A percentile compares a stretch with the other conserved stretches of the same genome.
These are phyloP conservation scores for Penicillium fimorum DNA, from an alignment of 495 filamentous ascomycete species.

Conservation along the genomic window DNA sequence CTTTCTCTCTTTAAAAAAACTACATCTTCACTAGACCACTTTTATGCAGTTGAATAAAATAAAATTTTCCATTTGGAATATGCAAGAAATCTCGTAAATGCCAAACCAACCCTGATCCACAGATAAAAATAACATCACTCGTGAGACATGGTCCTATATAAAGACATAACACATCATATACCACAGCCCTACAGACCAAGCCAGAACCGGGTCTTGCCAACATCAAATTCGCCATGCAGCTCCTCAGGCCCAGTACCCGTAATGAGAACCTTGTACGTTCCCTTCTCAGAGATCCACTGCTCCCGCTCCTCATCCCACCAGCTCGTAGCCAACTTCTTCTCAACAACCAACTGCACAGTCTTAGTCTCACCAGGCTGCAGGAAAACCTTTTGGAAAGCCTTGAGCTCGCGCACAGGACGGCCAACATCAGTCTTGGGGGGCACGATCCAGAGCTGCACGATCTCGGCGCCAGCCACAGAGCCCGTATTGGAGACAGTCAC, in stretches of 20 bases:
- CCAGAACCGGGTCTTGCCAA: conserved; percentile 61
- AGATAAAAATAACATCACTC: conserved; percentile 7
- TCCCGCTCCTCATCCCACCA: conserved; percentile 73
- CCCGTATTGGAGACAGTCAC: conserved; percentile 72
- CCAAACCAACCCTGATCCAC: not conserved
- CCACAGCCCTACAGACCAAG: conserved; percentile 33
- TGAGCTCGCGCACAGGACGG: conserved; percentile 73
- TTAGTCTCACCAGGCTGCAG: conserved; percentile 68
- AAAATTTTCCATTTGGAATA: not conserved
- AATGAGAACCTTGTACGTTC: conserved; percentile 64
- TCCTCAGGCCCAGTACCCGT: conserved; percentile 50
- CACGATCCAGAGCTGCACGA: conserved; percentile 73
- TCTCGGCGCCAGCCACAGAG: conserved; percentile 63
- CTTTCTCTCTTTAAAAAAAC: not conserved
- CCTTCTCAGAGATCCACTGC: conserved; percentile 78
- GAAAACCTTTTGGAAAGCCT: conserved; percentile 75
- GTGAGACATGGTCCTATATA: conserved; percentile 4
- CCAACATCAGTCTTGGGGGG: conserved; percentile 55
- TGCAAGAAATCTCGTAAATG: not conserved
- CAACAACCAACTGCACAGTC: conserved; percentile 60
- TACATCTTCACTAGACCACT: not conserved
- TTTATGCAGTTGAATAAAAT: not conserved
- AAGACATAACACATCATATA: not conserved
- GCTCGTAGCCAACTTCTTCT: conserved; percentile 73
- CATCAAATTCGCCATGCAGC: conserved; percentile 47